phyloP scores from a whole-genome alignment of 768 basidiomycete species.

The Suillus luteus region DNA sequence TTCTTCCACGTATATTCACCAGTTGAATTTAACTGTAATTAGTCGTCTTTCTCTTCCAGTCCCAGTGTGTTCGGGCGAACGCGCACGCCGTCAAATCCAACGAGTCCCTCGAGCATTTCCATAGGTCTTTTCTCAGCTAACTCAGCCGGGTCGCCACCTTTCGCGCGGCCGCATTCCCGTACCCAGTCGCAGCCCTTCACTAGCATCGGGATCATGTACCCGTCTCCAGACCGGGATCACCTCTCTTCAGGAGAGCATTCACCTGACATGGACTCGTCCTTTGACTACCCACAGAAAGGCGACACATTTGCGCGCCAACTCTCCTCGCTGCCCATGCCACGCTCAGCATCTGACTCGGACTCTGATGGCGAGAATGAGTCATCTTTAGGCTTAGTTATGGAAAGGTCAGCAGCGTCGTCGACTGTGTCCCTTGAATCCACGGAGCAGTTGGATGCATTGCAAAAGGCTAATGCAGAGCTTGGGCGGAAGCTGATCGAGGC shows the following conservation, averaged over 20 bases:
- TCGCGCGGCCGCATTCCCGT: conserved; percentile 69
- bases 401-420: conserved; percentile 59
- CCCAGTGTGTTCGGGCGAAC: conserved; percentile 51
- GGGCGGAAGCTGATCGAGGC: conserved; percentile 72
- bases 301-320: conserved; percentile 50
- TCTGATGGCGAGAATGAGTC: conserved; percentile 54
- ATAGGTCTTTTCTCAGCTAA: conserved; percentile 44
- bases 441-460: conserved; percentile 74
- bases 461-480: conserved; percentile 75
- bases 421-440: conserved; percentile 69
- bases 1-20: neutral
- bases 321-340: conserved; percentile 62
- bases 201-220: conserved; percentile 44
- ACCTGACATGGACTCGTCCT: conserved; percentile 37
- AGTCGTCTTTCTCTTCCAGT: conserved; percentile 40
- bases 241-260: conserved; percentile 37
- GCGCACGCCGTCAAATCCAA: conserved; percentile 75
- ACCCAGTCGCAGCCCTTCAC: conserved; percentile 49
- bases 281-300: conserved; percentile 38
- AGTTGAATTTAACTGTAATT: conserved; percentile 12
- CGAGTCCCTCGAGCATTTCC: conserved; percentile 32
- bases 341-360: conserved; percentile 43
- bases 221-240: conserved; percentile 42
- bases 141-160: conserved; percentile 44
- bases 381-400: conserved; percentile 58